Base-by-base conservation (phyloP, 2,329 filamentous ascomycete species). In the Nectriaceae sp. region DNA sequence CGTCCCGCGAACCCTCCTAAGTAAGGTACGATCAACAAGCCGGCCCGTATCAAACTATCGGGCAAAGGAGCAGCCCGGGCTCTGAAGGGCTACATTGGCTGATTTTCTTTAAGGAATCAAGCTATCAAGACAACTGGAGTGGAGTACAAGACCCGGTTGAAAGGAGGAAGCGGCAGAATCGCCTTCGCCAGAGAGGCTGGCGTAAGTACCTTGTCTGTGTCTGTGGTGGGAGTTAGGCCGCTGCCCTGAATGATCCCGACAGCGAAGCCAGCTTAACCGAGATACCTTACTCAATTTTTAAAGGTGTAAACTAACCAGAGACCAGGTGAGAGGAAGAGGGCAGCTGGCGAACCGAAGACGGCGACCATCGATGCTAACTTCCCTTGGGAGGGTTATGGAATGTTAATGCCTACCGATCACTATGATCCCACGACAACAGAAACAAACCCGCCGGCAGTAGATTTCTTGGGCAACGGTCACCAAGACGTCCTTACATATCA, bases 151-250 rank as follows among this genome's bases (percentile, higher is more conserved):
- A 37, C 22, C n/a, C 21, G 19, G 13, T 31, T 4, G 33, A 45
- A 18, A 38, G 43, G 37, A 24, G 21, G n/a, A 45, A 29, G 19
- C 19, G 21, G 22, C 43, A 45, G 31, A 45, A 39, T 45, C 43
- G 43, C 35, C 15, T 26, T 5, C 43, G 35, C n/a, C 43, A 45
- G 35, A 45, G 21, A 39, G 43, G 20, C 11, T 45, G 43, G 43
- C 43, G 43, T 45, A 39, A 39, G 43, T 39, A 3, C 18, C 5
- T 4, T 10, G 4, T 19, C 19, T 20, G 13, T 5, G 4, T 18
- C 26, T 42, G 21, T 26, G 21, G 5, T 11, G 8, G 39, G n/a
- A n/a, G n/a, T n/a, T n/a, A n/a, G n/a, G n/a, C n/a, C n/a, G n/a
- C n/a, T n/a, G n/a, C n/a, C n/a, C n/a, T n/a, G n/a, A n/a, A n/a